A percentile compares a stretch with the other conserved stretches of the same genome.
These are phyloP conservation scores for Pythium brassicae DNA, from an alignment of 352 stramenopile genomes.

Conservation along the genomic window DNA sequence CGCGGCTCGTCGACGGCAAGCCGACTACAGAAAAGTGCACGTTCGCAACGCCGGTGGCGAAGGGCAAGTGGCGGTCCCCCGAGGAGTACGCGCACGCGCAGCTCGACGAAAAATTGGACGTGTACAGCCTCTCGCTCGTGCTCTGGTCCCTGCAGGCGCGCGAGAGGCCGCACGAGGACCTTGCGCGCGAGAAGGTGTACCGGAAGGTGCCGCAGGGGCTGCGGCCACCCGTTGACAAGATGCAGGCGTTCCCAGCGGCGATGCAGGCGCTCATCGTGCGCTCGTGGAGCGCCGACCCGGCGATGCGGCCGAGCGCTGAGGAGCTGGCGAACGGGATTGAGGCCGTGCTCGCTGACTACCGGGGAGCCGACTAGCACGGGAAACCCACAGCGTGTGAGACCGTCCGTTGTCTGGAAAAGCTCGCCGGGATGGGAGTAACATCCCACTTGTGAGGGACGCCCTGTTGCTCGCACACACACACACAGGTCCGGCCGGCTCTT, in stretches of 20 bases:
- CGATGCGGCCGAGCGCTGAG: constrained; percentile 38
- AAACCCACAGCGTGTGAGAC: too few species aligned
- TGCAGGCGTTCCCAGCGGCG: constrained; percentile 50
- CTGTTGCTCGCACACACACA: too few species aligned
- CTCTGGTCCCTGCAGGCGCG: constrained; percentile 56
- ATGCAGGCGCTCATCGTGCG: constrained; percentile 66
- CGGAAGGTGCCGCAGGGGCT: constrained; percentile 36
- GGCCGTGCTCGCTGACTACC: constrained; percentile 34
- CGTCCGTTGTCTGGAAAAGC: too few species aligned
- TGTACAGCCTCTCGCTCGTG: constrained; percentile 71
- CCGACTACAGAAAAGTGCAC: constrained; percentile 44
- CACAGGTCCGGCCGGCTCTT: too few species aligned
- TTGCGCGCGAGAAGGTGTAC: constrained; percentile 53
- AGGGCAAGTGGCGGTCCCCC: constrained; percentile 75
- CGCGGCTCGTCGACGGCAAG: constrained; percentile 26
- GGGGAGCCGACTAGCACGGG: constrained; percentile 6
- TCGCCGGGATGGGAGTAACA: too few species aligned
- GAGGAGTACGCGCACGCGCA: constrained; percentile 53
- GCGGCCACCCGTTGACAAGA: constrained; percentile 37
- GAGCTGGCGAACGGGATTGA: constrained; percentile 54
- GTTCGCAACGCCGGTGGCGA: constrained; percentile 56
- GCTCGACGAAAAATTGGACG: constrained; percentile 57
- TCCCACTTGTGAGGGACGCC: too few species aligned
- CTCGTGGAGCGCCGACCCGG: constrained; percentile 46
- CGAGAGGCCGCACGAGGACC: constrained; percentile 36